A percentile compares a stretch with the other conserved stretches of the same genome.
Conservation (phyloP, 371 early-diverging fungal genomes). For the Apophysomyces elegans region DNA sequence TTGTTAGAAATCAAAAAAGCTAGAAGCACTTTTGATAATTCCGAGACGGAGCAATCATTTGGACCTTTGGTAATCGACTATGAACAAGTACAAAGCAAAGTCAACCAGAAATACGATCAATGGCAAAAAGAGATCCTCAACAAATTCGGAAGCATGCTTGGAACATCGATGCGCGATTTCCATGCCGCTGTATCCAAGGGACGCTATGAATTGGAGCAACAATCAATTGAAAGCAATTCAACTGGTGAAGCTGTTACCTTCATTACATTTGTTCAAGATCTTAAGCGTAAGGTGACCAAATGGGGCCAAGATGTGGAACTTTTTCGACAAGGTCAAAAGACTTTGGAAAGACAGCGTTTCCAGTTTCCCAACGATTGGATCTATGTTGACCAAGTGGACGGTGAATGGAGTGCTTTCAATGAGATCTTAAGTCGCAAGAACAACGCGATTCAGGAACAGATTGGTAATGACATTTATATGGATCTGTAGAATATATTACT, state of each 20-base stretch:
- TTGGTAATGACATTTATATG: slow-evolving; percentile 50
- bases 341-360: slow-evolving; percentile 93
- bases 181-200: slow-evolving; percentile 78
- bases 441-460: slow-evolving; percentile 91
- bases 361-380: slow-evolving; percentile 96
- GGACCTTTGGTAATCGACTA: slow-evolving; percentile 92
- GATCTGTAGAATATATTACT: not conserved
- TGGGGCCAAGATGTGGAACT: slow-evolving; percentile 87
- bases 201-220: slow-evolving; percentile 88
- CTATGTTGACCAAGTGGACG: slow-evolving; percentile 94
- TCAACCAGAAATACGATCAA: slow-evolving; percentile 96
- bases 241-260: slow-evolving; percentile 94
- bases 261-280: slow-evolving; percentile 95
- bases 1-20: slow-evolving; percentile 94
- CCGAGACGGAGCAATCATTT: slow-evolving; percentile 88
- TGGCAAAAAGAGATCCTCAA: slow-evolving; percentile 97
- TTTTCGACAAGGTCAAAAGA: slow-evolving; percentile 92
- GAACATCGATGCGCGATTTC: slow-evolving; percentile 85
- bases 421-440: slow-evolving; percentile 93
- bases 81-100: slow-evolving; percentile 97
- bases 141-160: slow-evolving; percentile 87
- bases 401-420: slow-evolving; percentile 97
- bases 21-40: slow-evolving; percentile 94
- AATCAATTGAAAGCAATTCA: slow-evolving; percentile 81
- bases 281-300: slow-evolving; percentile 84